Percentiles rank a stretch among this genome's conserved stretches.
These are phyloP conservation scores for Forsythia suspensa DNA, from an alignment of 257 asterid species.

Conservation along the genomic window DNA sequence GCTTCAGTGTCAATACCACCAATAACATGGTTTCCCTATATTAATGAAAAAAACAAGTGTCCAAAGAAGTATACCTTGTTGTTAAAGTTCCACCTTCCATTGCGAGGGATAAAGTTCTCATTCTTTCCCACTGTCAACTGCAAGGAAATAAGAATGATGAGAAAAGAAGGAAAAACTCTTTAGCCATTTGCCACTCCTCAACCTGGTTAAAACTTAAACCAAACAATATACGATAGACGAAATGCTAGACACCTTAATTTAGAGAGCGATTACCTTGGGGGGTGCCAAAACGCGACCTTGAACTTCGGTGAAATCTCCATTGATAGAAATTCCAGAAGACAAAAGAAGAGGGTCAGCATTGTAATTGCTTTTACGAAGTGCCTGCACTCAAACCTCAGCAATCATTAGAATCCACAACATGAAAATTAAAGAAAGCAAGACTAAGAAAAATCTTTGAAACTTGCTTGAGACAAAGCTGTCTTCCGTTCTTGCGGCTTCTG, in stretches of 20 bases:
- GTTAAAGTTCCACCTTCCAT: constrained; percentile 78
- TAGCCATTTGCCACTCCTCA: background rate
- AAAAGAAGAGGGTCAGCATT: constrained; percentile 50
- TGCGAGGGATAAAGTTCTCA: constrained; percentile 44
- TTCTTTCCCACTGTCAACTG: constrained; percentile 62
- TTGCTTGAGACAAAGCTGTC: constrained; percentile 45
- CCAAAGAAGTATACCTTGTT: constrained; percentile 46
- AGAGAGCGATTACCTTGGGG: constrained; percentile 48
- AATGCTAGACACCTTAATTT: background rate
- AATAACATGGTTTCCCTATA: background rate
- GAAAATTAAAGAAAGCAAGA: background rate
- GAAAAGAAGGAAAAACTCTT: background rate
- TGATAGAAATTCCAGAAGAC: constrained; percentile 53
- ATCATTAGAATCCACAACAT: constrained; percentile 1
- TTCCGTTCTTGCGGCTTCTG: constrained; percentile 75
- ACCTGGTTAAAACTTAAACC: background rate
- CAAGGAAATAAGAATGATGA: constrained; percentile 7
- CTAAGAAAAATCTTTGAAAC: constrained; percentile 1
- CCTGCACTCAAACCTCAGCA: constrained; percentile 40
- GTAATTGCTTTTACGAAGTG: constrained; percentile 45
- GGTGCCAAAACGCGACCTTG: constrained; percentile 67
- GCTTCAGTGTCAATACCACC: constrained; percentile 16
- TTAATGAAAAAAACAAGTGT: background rate
- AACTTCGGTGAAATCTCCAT: constrained; percentile 41
- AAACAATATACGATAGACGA: background rate